Conservation (phyloP, 805 yeast genomes). For the Starmerella cellae region DNA sequence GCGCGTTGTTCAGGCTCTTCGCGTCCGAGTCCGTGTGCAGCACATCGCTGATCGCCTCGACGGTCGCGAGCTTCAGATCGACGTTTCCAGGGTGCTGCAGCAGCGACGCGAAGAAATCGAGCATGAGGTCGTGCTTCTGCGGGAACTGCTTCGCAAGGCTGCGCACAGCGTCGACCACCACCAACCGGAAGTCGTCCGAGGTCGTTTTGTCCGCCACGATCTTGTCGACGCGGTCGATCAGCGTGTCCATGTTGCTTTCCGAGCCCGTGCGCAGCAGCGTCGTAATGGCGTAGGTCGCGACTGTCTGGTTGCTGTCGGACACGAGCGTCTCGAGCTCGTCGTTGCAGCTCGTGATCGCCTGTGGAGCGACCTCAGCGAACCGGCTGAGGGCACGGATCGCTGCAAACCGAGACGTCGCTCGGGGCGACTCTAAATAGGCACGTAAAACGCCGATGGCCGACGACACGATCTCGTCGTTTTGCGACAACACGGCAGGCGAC, state of each 20-base stretch:
- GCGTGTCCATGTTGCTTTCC: slow-evolving; percentile 73
- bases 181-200: slow-evolving; percentile 87
- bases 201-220: slow-evolving; percentile 46
- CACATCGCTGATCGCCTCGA: slow-evolving; percentile 86
- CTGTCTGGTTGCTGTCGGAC: slow-evolving; percentile 76
- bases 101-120: slow-evolving; percentile 66
- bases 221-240: slow-evolving; percentile 72
- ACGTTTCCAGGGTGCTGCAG: slow-evolving; percentile 86
- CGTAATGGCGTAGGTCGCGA: slow-evolving; percentile 94
- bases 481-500: slow-evolving; percentile 25
- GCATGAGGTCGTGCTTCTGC: slow-evolving; percentile 68
- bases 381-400: slow-evolving; percentile 83
- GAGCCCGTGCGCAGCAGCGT: slow-evolving; percentile 91
- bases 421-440: slow-evolving; percentile 67
- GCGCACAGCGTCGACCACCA: slow-evolving; percentile 89
- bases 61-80: slow-evolving; percentile 69
- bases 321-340: slow-evolving; percentile 75
- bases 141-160: slow-evolving; percentile 89
- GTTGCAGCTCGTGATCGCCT: slow-evolving; percentile 56
- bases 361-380: slow-evolving; percentile 69
- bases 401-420: slow-evolving; percentile 80
- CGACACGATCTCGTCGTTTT: slow-evolving; percentile 1
- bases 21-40: slow-evolving; percentile 35
- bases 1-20: slow-evolving; percentile 34
- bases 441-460: slow-evolving; percentile 63